Base-by-base conservation (phyloP, 2,329 filamentous ascomycete genomes). In the Mollisiaceae sp. region DNA sequence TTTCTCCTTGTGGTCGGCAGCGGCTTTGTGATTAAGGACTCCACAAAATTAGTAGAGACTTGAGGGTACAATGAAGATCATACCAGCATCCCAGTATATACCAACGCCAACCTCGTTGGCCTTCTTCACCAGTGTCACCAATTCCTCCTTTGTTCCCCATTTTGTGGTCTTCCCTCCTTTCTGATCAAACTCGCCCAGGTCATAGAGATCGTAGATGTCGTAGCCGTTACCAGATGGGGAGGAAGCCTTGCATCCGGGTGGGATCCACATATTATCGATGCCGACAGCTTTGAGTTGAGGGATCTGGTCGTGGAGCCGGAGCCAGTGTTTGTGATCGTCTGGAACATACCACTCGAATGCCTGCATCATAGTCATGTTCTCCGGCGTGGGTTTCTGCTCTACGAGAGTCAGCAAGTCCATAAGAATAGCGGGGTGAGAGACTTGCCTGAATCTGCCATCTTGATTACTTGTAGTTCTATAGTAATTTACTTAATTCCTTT, bases 261-360 rank as follows among this genome's bases (percentile, higher is more conserved):
- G 90, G 6, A 92, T 83, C 89, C 89, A 91, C 38, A 89, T 78
- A 63, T 82, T 82, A 59, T 86, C 84, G 57, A 91, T 80, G 2
- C 89, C 90, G 39, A 88, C 82, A 0, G 81, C 78, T 70, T 86
- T 85, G 1, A 91, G 79, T 2, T 79, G 78, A 0, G 85, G 82
- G 1, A 90, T 72, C 8, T 81, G 80, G 20, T 79, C 77, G 15
- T 78, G 77, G 1, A 91, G 82, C 9, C 88, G 84, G 41, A 80
- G 77, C 84, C 86, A 91, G 76, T 91, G 89, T 57, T 81, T 78
- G 60, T 83, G 77, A 68, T 89, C 84, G 52, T 83, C 82, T 2
- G 88, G 87, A 4, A 87, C 82, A 73, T 92, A 88, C 90, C 90
- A 92, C 79, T 92, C 90, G 74, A 91, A 92, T 14, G 82, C 86